Conservation (phyloP, 495 filamentous ascomycete genomes). For the Pseudoneurospora amorphoporcata region DNA sequence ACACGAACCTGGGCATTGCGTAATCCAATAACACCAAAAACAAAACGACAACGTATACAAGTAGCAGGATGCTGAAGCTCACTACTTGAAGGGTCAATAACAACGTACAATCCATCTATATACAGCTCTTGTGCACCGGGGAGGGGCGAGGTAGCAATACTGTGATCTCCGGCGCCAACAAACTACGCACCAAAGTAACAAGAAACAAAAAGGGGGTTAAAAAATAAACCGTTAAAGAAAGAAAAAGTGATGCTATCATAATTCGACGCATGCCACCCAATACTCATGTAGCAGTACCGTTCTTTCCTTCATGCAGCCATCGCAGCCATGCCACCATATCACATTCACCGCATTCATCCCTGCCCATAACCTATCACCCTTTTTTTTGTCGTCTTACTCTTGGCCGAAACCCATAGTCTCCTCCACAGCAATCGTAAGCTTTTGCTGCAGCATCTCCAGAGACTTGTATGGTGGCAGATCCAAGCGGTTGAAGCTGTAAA, state of each 20-base stretch:
- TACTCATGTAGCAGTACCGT: neutral
- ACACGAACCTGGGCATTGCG: neutral
- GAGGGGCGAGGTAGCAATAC: neutral
- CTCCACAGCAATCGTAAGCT: conserved; percentile 92
- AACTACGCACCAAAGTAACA: neutral
- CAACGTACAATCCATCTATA: neutral
- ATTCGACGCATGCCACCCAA: neutral
- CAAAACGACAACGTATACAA: neutral
- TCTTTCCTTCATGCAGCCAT: neutral
- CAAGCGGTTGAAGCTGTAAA: conserved; percentile 82
- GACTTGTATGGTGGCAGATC: conserved; percentile 92
- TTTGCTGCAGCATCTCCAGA: conserved; percentile 71
- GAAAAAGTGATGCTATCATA: neutral
- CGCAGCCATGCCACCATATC: neutral
- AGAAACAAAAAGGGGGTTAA: neutral
- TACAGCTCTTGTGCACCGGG: neutral
- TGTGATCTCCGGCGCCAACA: neutral
- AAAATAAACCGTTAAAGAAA: neutral
- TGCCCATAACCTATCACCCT: neutral
- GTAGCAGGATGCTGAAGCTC: neutral
- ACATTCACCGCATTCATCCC: neutral
- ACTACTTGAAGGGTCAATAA: neutral
- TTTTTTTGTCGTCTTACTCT: conserved; percentile 45
- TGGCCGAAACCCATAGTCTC: conserved; percentile 99
- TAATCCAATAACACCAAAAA: neutral